phyloP scores from a whole-genome alignment of 768 basidiomycete species.

The Rubroboletus satanas region DNA sequence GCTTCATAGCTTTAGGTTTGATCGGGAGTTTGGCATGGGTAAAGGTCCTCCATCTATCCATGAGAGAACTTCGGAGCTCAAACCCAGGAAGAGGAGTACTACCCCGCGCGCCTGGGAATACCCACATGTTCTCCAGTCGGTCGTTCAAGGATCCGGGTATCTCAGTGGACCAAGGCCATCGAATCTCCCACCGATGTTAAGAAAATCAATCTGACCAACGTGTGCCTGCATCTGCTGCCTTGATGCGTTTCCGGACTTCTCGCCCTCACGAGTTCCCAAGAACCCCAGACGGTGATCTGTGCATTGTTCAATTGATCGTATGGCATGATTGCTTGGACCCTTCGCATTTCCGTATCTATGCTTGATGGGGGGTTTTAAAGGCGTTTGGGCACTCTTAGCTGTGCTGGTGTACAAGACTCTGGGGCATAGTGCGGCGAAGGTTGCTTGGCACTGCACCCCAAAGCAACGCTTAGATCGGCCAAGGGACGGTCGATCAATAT shows the following conservation, averaged over 20 bases:
- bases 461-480: neutral
- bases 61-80: neutral
- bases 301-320: neutral
- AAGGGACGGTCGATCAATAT: neutral
- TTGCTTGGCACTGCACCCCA: neutral
- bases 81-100: neutral
- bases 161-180: neutral
- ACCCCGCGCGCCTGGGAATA: neutral
- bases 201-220: neutral
- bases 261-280: neutral
- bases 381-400: neutral
- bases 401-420: neutral
- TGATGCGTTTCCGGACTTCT: neutral
- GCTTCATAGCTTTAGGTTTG: neutral
- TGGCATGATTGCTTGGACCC: neutral
- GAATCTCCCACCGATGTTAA: constrained; percentile 1
- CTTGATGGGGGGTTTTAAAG: neutral
- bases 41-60: neutral
- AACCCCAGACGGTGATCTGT: neutral
- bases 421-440: neutral
- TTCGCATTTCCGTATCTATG: neutral
- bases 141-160: neutral
- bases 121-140: neutral
- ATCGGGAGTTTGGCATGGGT: constrained; percentile 1
- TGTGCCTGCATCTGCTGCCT: neutral